These are phyloP conservation scores for Mucor racemosus DNA, from an alignment of 371 early-diverging fungal genomes.

Conservation along the genomic window DNA sequence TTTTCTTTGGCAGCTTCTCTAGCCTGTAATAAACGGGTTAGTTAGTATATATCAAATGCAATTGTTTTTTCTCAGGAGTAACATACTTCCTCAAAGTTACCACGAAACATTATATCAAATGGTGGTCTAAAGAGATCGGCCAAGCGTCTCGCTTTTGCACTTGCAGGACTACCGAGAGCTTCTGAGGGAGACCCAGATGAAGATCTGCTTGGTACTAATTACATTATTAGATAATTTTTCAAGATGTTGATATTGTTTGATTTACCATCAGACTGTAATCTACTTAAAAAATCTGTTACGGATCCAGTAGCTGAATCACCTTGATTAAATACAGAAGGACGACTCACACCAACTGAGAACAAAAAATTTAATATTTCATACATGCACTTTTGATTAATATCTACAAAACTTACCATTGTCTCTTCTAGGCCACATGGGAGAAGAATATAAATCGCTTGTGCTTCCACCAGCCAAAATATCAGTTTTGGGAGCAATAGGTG, in stretches of 20 bases:
- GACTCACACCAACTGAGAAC: conserved; percentile 5
- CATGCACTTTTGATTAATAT: no score
- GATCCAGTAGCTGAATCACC: conserved; percentile 53
- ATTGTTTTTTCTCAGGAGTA: not conserved
- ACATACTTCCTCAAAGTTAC: conserved; percentile 73
- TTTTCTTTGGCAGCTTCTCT: conserved; percentile 67
- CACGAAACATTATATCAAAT: conserved; percentile 83
- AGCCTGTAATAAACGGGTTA: conserved; percentile 49
- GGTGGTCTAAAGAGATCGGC: conserved; percentile 88
- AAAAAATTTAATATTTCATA: not conserved
- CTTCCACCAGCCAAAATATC: conserved; percentile 71
- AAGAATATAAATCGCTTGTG: conserved; percentile 7
- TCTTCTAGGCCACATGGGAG: conserved; percentile 10
- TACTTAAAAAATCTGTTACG: conserved; percentile 32
- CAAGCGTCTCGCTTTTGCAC: conserved; percentile 57
- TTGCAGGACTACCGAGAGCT: conserved; percentile 16
- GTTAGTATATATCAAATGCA: not conserved
- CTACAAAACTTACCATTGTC: not conserved
- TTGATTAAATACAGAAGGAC: conserved; percentile 53
- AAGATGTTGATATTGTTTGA: not conserved
- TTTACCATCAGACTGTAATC: conserved; percentile 23
- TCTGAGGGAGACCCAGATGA: conserved; percentile 10
- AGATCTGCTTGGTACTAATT: conserved; percentile 13
- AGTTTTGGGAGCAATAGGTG: conserved; percentile 78
- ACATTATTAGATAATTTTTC: not conserved